phyloP scores from a whole-genome alignment of 345 rosid genomes.

The Populus ilicifolia region DNA sequence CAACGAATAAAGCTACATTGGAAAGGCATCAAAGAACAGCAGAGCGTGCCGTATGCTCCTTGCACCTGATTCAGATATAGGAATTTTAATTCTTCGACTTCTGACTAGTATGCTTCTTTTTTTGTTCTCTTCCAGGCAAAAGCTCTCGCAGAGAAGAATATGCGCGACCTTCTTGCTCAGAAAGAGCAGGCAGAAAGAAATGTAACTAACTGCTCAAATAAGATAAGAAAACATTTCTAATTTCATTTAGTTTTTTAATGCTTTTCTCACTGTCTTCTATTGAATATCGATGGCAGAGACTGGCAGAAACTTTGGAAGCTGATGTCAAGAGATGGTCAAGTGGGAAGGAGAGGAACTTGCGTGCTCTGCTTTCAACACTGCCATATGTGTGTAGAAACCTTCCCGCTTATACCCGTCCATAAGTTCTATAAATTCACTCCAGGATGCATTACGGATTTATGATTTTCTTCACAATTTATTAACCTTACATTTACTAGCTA shows the following conservation, averaged over 20 bases:
- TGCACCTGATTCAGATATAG: not conserved
- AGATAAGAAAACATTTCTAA: not conserved
- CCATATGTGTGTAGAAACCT: constrained; percentile 58
- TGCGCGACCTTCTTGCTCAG: constrained; percentile 73
- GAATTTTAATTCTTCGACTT: constrained; percentile 6
- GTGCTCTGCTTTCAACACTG: constrained; percentile 86
- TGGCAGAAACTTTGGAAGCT: constrained; percentile 72
- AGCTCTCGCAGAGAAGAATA: constrained; percentile 93
- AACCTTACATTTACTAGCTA: not conserved
- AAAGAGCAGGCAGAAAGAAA: constrained; percentile 90
- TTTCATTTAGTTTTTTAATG: not conserved
- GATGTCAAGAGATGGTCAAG: constrained; percentile 92
- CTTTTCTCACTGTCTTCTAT: constrained; percentile 19
- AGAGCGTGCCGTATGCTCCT: constrained; percentile 72
- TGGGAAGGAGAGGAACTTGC: constrained; percentile 85
- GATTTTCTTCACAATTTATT: not conserved
- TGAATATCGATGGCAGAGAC: constrained; percentile 49
- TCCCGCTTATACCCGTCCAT: constrained; percentile 2
- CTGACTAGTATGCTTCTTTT: constrained; percentile 14
- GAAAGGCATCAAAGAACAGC: constrained; percentile 80
- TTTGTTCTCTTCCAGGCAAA: constrained; percentile 60
- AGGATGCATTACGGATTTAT: not conserved
- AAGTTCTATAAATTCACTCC: not conserved
- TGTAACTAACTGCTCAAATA: constrained; percentile 39
- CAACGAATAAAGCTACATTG: constrained; percentile 58